Percentiles rank a stretch among this genome's conserved stretches.
phyloP scores from a whole-genome alignment of 1,284 basidiomycete species.

The Ganoderma resinaceum region DNA sequence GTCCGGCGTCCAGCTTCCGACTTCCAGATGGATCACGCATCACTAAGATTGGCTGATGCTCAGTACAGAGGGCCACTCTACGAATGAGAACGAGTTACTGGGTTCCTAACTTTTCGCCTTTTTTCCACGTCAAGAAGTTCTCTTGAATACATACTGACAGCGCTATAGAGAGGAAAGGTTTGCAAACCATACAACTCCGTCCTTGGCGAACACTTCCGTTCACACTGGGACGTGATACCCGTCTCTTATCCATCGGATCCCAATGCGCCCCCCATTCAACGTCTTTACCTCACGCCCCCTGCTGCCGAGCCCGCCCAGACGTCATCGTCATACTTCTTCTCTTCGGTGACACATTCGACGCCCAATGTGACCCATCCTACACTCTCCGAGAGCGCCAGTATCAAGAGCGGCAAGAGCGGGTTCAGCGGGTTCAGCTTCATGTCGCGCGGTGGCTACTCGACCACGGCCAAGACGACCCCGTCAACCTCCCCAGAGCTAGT shows the following conservation, averaged over 20 bases:
- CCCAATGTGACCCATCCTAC: conserved; percentile 37
- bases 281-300: conserved; percentile 49
- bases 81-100: neutral
- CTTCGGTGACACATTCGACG: conserved; percentile 38
- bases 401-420: conserved; percentile 55
- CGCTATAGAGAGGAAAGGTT: conserved; percentile 79
- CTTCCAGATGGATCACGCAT: no score
- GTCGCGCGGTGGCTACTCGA: conserved; percentile 55
- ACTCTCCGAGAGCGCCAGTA: conserved; percentile 58
- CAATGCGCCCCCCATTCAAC: conserved; percentile 53
- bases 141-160: neutral
- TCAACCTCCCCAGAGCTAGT: conserved; percentile 60
- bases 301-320: conserved; percentile 35
- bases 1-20: no score
- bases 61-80: neutral
- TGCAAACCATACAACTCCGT: conserved; percentile 98
- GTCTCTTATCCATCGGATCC: conserved; percentile 59
- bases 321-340: conserved; percentile 27
- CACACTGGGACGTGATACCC: conserved; percentile 85
- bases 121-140: neutral
- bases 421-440: conserved; percentile 60
- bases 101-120: neutral
- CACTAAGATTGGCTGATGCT: neutral
- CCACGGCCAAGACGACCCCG: conserved; percentile 51
- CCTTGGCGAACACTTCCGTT: conserved; percentile 90